Conservation (phyloP, 306 rosid species). For the Prunus mongolica region DNA sequence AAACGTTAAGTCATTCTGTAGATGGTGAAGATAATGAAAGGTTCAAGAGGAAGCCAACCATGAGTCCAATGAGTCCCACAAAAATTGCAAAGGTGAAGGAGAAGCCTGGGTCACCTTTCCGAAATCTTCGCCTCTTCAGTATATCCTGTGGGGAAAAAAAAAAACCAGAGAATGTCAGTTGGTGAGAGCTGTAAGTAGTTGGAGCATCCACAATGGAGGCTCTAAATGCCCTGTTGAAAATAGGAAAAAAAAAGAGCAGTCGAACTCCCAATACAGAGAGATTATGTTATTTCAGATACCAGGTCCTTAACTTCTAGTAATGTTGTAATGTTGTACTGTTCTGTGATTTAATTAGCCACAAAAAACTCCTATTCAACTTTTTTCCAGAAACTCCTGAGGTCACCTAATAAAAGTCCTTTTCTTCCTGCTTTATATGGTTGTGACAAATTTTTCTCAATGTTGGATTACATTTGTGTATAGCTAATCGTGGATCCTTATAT, state of each 20-base stretch:
- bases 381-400: not conserved
- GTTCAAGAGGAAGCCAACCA: constrained; percentile 81
- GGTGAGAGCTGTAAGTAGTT: not conserved
- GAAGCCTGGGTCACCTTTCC: constrained; percentile 66
- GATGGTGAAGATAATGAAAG: constrained; percentile 64
- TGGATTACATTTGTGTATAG: not conserved
- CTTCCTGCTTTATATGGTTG: not conserved
- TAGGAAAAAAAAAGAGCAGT: not conserved
- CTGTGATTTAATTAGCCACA: not conserved
- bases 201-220: too few species aligned
- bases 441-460: not conserved
- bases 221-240: not conserved
- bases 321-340: not conserved
- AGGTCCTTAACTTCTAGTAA: not conserved
- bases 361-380: not conserved
- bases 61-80: constrained; percentile 74
- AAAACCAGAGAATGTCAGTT: not conserved
- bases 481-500: not conserved
- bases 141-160: constrained; percentile 45
- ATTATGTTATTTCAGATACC: not conserved
- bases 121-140: constrained; percentile 57
- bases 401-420: not conserved
- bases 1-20: not conserved
- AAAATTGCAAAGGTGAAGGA: constrained; percentile 63
- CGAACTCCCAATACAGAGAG: not conserved